These are phyloP conservation scores for Evansstolkia leycettana DNA, from an alignment of 495 filamentous ascomycete genomes.

Conservation along the genomic window DNA sequence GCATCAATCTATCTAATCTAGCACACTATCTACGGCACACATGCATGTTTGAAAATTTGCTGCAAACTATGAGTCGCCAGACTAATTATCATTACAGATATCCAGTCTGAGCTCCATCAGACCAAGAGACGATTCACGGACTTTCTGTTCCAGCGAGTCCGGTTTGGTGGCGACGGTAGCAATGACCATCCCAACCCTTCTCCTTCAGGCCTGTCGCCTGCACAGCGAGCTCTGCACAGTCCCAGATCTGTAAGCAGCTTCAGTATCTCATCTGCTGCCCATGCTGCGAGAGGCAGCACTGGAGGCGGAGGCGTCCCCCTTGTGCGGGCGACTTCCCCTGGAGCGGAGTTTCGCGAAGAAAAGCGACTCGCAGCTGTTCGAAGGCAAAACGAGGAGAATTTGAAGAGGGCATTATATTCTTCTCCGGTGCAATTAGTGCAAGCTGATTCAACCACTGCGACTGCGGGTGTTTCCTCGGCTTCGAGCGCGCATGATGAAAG, in stretches of 20 bases:
- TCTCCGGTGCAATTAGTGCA: constrained; percentile 3
- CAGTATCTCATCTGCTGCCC: constrained; percentile 7
- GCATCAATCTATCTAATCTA: no score
- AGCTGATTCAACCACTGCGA: no score
- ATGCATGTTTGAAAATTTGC: no score
- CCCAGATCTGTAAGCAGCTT: constrained; percentile 33
- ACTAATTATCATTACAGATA: constrained; percentile 19
- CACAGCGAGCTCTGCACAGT: constrained; percentile 19
- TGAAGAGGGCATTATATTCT: constrained; percentile 14
- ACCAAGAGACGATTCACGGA: constrained; percentile 39
- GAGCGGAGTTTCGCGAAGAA: constrained; percentile 31
- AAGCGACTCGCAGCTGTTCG: constrained; percentile 18
- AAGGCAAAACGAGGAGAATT: constrained; percentile 21
- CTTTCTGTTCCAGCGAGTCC: constrained; percentile 34
- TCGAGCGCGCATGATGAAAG: constrained; percentile 1
- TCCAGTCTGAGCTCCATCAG: constrained; percentile 32
- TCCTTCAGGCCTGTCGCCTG: constrained; percentile 6
- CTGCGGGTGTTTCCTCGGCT: no score
- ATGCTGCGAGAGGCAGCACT: background rate
- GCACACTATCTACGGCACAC: no score
- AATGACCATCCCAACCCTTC: constrained; percentile 8
- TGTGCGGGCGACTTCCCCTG: constrained; percentile 32
- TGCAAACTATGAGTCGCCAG: no score
- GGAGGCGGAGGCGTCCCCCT: constrained; percentile 19
- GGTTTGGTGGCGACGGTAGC: constrained; percentile 10